phyloP scores from a whole-genome alignment of 2,329 filamentous ascomycete species.

The Neonectria hederae region DNA sequence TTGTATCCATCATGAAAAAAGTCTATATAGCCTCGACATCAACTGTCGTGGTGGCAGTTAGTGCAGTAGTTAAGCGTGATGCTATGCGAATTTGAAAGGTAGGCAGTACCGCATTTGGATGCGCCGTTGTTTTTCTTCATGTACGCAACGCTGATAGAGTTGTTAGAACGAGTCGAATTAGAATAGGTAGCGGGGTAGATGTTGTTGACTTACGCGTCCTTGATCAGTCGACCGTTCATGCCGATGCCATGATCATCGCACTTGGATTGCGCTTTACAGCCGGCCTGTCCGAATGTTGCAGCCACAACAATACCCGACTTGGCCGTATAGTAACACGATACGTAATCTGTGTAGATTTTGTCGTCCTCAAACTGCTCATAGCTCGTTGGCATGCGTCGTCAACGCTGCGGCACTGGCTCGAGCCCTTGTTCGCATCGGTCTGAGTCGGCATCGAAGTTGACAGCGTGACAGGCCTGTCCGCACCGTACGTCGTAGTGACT shows the following conservation, averaged over 20 bases:
- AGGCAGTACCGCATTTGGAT: slow-evolving; percentile 27
- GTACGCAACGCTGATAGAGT: not conserved
- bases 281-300: slow-evolving; percentile 4
- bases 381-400: slow-evolving; percentile 11
- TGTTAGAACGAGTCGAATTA: not conserved
- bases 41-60: slow-evolving; percentile 11
- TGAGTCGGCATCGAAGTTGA: slow-evolving; percentile 12
- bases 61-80: slow-evolving; percentile 31
- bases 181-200: not conserved
- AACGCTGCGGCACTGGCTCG: slow-evolving; percentile 2
- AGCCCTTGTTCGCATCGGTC: slow-evolving; percentile 5
- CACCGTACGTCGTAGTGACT: not conserved
- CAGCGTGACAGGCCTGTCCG: not conserved
- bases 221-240: slow-evolving; percentile 8
- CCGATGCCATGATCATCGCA: slow-evolving; percentile 18
- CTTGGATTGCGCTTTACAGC: slow-evolving; percentile 5
- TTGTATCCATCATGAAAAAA: not conserved
- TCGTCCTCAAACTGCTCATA: slow-evolving; percentile 10
- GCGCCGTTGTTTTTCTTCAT: slow-evolving; percentile 29
- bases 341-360: slow-evolving; percentile 5
- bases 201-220: slow-evolving; percentile 12
- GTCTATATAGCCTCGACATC: not conserved
- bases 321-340: not conserved
- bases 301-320: slow-evolving; percentile 4
- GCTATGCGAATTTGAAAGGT: slow-evolving; percentile 27